These are phyloP conservation scores for Cutaneotrichosporon sp. DNA, from an alignment of 1,284 basidiomycete species.

Conservation along the genomic window DNA sequence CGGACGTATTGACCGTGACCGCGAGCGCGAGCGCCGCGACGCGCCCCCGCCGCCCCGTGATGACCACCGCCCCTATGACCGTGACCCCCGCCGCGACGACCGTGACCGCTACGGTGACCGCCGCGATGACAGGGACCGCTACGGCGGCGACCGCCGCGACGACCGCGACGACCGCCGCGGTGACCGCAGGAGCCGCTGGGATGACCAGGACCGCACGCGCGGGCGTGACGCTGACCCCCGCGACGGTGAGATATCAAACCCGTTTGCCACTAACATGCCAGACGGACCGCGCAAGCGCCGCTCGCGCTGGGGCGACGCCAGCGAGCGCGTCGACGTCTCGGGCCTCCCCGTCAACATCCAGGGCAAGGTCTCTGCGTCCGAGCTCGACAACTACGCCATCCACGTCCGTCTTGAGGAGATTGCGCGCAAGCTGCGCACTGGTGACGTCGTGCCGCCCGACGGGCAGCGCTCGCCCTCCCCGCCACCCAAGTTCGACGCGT, in stretches of 20 bases:
- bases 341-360: conserved; percentile 90
- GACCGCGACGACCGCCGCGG: conserved; percentile 27
- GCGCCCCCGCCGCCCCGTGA: conserved; percentile 25
- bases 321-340: conserved; percentile 75
- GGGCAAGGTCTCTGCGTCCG: conserved; percentile 85
- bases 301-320: conserved; percentile 91
- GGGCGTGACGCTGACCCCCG: conserved; percentile 32
- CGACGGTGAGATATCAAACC: conserved; percentile 36
- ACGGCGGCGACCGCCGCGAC: conserved; percentile 27
- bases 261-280: conserved; percentile 35
- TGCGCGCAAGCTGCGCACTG: conserved; percentile 86
- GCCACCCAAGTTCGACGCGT: conserved; percentile 93
- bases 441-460: conserved; percentile 95
- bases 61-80: conserved; percentile 26
- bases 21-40: conserved; percentile 17
- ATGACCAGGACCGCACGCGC: conserved; percentile 25
- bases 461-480: conserved; percentile 93
- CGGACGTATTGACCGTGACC: conserved; percentile 44
- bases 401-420: conserved; percentile 96
- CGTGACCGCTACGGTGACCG: conserved; percentile 29
- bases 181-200: conserved; percentile 32
- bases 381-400: conserved; percentile 94
- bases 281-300: conserved; percentile 87
- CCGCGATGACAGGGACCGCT: conserved; percentile 16
- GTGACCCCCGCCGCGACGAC: conserved; percentile 24